Evolutionary conservation across 2,329 filamentous ascomycete species (phyloP).

Genomic region (Aspergillus ruber): DNA sequence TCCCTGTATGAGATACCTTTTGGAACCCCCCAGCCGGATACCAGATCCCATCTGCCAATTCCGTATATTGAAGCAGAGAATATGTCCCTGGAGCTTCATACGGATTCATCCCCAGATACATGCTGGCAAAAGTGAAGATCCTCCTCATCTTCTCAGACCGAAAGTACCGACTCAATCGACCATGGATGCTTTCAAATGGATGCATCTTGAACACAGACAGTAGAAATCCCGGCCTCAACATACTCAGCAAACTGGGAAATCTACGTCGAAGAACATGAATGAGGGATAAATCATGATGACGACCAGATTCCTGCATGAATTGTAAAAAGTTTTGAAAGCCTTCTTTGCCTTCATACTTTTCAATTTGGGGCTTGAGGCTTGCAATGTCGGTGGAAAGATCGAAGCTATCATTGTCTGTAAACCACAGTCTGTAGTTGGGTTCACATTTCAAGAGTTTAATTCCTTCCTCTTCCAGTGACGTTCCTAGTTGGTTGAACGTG

Average conservation of each 20-base stretch:
- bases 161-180: conserved; percentile 36
- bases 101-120: conserved; percentile 78
- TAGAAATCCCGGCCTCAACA: conserved; percentile 56
- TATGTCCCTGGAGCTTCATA: conserved; percentile 72
- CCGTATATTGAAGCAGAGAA: conserved; percentile 66
- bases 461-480: conserved; percentile 53
- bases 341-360: conserved; percentile 65
- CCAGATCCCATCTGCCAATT: conserved; percentile 70
- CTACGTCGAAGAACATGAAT: conserved; percentile 61
- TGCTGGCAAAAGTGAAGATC: conserved; percentile 71
- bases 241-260: conserved; percentile 54
- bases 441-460: conserved; percentile 64
- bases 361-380: conserved; percentile 65
- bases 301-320: conserved; percentile 61
- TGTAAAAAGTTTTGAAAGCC: conserved; percentile 64
- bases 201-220: conserved; percentile 53
- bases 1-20: conserved; percentile 22
- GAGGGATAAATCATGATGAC: conserved; percentile 63
- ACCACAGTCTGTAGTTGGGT: conserved; percentile 70
- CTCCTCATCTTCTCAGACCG: conserved; percentile 61
- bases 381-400: conserved; percentile 60
- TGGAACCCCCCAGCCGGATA: conserved; percentile 62
- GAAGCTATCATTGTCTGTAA: conserved; percentile 55
- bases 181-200: conserved; percentile 60
- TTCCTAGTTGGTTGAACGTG: conserved; percentile 28